Evolutionary conservation across 2,329 filamentous ascomycete species (phyloP).

Genomic region (Triangularia verruculosa): DNA sequence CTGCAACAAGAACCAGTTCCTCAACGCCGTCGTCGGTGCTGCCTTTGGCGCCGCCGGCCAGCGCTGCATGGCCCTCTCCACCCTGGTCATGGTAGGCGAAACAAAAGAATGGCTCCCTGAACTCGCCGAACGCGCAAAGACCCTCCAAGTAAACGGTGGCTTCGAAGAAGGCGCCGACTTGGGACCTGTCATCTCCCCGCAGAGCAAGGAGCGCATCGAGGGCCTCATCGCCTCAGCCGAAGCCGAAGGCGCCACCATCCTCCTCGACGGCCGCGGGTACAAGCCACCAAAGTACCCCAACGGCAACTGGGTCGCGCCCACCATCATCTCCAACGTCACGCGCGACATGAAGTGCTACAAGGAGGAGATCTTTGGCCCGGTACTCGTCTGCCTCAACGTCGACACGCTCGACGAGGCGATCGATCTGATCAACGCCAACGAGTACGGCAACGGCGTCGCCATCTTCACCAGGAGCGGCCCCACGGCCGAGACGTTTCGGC

Average conservation of each 20-base stretch:
- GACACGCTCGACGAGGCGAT: constrained; percentile 77
- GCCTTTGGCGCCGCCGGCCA: constrained; percentile 84
- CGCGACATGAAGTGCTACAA: constrained; percentile 79
- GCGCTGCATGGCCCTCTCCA: constrained; percentile 83
- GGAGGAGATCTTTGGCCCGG: constrained; percentile 83
- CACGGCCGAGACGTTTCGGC: constrained; percentile 74
- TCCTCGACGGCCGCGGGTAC: constrained; percentile 76
- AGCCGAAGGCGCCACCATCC: constrained; percentile 74
- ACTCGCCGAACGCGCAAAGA: constrained; percentile 71
- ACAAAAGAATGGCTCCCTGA: constrained; percentile 80
- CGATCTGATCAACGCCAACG: constrained; percentile 77
- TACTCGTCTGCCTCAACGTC: constrained; percentile 77
- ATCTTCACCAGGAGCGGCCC: constrained; percentile 79
- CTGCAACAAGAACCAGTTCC: constrained; percentile 85
- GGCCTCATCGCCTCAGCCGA: constrained; percentile 72
- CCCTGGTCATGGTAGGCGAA: constrained; percentile 79
- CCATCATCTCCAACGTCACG: constrained; percentile 78
- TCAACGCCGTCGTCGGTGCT: constrained; percentile 80
- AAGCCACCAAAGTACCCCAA: constrained; percentile 76
- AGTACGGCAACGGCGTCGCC: constrained; percentile 82
- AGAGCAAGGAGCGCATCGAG: constrained; percentile 78
- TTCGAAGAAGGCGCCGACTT: constrained; percentile 79
- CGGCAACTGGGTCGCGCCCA: constrained; percentile 82
- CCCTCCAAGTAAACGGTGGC: constrained; percentile 71
- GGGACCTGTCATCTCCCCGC: constrained; percentile 76